Base-by-base conservation (phyloP, 176 grass and related monocot species). In the Phragmites australis region DNA sequence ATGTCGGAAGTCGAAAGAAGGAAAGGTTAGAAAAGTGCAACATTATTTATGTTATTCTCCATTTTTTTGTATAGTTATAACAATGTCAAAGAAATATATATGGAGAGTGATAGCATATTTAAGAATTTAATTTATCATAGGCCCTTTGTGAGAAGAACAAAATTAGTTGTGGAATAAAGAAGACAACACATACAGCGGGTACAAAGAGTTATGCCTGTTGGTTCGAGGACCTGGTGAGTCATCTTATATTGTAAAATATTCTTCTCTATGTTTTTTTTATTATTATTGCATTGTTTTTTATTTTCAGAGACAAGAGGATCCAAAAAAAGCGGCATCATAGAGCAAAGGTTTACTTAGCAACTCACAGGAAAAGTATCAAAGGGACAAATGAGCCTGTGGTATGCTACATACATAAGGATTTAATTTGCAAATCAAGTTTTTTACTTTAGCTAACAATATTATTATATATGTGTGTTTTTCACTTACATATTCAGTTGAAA, bases 141-240 rank as follows among this genome's bases (percentile, higher is more conserved):
- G 8, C 6, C 6, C 60, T 50, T 26, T 79, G 74, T 63, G 48
- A 85, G 2, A 47, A 67, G 27, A 86, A 72, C 12, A 78, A 77
- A 46, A 14, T 6, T 70, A 68, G 39, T 31, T 16, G 62, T 23
- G 37, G 13, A 54, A 67, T 77, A 31, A 44, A 16, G 16, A 66
- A 68, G 74, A 69, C 31, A 65, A 57, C 72, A 37, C 83, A 78
- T 62, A 79, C 65, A 58, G 13, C 13, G 31, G 71, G 65, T 65
- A 62, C 75, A 79, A 85, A 85, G 44, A 72, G 83, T 43, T 86
- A 42, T 79, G 62, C 74, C 48, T 54, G 43, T 61, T 72, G 60
- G 76, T 37, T 16, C 8, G 26, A 79, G 41, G 68, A 87, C 6
- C 21, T 75, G 68, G 77, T 81, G 61, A 80, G 21, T 44, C 15